Conservation (phyloP, 1,284 basidiomycete genomes). For the Ustilago cynodontis region DNA sequence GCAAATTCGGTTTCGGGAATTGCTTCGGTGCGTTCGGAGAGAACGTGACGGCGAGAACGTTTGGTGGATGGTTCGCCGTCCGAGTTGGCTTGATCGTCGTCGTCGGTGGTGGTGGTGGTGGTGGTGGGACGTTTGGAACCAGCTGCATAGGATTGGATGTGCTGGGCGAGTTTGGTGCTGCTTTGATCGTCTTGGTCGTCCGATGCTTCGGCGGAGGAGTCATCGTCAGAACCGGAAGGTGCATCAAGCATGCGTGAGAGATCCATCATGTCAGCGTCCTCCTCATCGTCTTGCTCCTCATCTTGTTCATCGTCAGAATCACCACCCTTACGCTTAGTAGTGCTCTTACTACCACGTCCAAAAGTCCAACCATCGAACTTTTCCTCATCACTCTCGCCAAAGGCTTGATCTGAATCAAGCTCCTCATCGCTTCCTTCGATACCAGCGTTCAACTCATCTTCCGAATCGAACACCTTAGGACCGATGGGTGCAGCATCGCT, state of each 20-base stretch:
- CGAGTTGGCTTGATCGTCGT: constrained; percentile 26
- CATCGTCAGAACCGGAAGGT: constrained; percentile 39
- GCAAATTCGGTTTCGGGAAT: constrained; percentile 76
- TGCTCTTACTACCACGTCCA: constrained; percentile 21
- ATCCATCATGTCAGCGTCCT: constrained; percentile 62
- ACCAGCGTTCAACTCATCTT: constrained; percentile 52
- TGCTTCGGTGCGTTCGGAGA: constrained; percentile 80
- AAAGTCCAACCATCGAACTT: constrained; percentile 56
- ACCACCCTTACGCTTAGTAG: constrained; percentile 8
- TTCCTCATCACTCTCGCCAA: constrained; percentile 67
- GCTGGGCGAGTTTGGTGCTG: constrained; percentile 38
- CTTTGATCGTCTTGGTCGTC: constrained; percentile 45
- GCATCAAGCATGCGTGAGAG: constrained; percentile 64
- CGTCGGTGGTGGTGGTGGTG: constrained; percentile 5
- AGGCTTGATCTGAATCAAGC: constrained; percentile 68
- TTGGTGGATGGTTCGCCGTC: constrained; percentile 34
- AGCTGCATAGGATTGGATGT: constrained; percentile 44
- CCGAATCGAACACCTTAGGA: constrained; percentile 59
- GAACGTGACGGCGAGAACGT: constrained; percentile 75
- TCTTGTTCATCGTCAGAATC: constrained; percentile 23
- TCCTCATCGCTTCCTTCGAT: constrained; percentile 66
- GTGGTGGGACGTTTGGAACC: constrained; percentile 29
- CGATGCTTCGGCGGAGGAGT: constrained; percentile 13
- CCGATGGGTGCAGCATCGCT: constrained; percentile 31
- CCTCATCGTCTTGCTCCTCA: constrained; percentile 45